phyloP scores from a whole-genome alignment of 192 early-diverging fungal genomes.

The Chytriomyces confervae region DNA sequence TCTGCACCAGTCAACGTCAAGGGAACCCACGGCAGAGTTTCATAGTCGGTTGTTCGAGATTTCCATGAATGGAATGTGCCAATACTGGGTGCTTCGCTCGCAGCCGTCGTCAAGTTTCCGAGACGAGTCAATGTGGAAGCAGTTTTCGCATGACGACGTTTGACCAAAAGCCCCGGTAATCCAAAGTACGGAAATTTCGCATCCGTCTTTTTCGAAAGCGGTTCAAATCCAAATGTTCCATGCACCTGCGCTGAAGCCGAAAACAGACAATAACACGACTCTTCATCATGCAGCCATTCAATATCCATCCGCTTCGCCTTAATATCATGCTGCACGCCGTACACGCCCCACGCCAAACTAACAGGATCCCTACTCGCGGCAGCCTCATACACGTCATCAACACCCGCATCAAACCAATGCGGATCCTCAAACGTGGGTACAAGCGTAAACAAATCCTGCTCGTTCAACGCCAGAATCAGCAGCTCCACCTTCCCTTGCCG shows the following conservation, averaged over 20 bases:
- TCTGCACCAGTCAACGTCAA: conserved; percentile 7
- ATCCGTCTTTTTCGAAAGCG: not conserved
- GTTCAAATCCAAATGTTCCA: conserved; percentile 13
- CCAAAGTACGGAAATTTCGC: conserved; percentile 8
- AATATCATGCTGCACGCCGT: conserved; percentile 27
- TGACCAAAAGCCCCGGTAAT: conserved; percentile 29
- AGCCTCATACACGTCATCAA: not conserved
- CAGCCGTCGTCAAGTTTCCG: not conserved
- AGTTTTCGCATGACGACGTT: not conserved
- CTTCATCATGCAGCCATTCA: conserved; percentile 20
- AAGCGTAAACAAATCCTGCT: conserved; percentile 51
- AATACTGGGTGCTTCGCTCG: not conserved
- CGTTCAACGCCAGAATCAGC: conserved; percentile 37
- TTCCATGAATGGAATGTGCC: conserved; percentile 16
- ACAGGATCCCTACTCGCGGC: conserved; percentile 24
- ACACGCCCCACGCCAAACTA: conserved; percentile 41
- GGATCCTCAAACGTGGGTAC: conserved; percentile 55
- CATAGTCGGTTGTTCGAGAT: conserved; percentile 22
- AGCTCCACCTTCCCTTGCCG: conserved; percentile 20
- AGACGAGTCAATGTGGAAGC: not conserved
- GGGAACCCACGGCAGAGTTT: conserved; percentile 2
- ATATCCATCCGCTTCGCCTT: not conserved
- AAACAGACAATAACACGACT: conserved; percentile 6
- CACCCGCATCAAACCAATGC: conserved; percentile 41
- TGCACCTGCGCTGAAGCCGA: not conserved